Evolutionary conservation across 192 early-diverging fungal genomes (phyloP), one percentile per base, ranked within the genome.

Genomic region (Entomortierella lignicola): DNA sequence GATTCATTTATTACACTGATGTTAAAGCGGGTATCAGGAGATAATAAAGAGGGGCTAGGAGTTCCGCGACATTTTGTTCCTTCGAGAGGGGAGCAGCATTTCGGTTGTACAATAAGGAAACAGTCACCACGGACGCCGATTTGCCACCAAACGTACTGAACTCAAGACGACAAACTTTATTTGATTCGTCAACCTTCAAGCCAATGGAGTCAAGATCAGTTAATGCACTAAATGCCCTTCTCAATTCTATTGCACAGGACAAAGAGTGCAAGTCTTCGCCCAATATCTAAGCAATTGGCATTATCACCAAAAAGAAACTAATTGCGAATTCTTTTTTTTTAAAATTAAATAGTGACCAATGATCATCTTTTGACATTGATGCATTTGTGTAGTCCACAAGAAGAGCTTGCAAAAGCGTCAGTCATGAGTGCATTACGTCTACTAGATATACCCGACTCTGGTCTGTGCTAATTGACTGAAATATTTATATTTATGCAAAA

Each of bases 351-450:
- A 77, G 74, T 77, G 50, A 64, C 52, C n/a, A 61, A 77, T 51
- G 55, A 77, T 7, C 60, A 69, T 52, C 48, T 69, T 15, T 58
- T 77, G 66, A 23, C 47, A 2, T 30, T 77, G 31, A 77, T 77
- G 74, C 60, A 64, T 27, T 26, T 77, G 21, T 63, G 59, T 25
- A 37, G 66, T 7, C 60, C 37, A 12, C 60, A 57, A 13, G 74
- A 55, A 53, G 55, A 65, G 29, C n/a, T 69, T 44, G 26, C 74
- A 8, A 58, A 43, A 12, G 13, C 66, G 4, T 62, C 55, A 8
- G 55, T 77, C 12, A 57, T 77, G 74, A 39, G 48, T 8, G 74
- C 74, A n/a, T 67, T 77, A 31, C 74, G 74, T 26, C 55, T 77
- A 6, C 21, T 77, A 48, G 74, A 77, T 52, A 69, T 63, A 15